Percentiles rank a stretch among this genome's conserved stretches.
Conservation (phyloP, 768 basidiomycete species). For the Pleurotus citrinopileatus region DNA sequence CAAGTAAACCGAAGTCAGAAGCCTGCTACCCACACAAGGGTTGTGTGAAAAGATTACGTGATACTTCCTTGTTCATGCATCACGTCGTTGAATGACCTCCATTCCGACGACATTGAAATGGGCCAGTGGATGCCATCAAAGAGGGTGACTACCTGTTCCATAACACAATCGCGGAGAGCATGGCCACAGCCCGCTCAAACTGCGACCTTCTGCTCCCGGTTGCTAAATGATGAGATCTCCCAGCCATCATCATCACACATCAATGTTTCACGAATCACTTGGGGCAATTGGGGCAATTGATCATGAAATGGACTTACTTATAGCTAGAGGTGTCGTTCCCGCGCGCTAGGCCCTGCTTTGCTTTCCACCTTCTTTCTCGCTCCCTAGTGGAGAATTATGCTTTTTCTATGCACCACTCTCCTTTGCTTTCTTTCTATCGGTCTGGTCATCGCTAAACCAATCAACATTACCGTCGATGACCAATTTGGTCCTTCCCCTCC, state of each 20-base stretch:
- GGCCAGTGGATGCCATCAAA: no score
- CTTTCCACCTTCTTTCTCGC: neutral
- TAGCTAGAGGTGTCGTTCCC: neutral
- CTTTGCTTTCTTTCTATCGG: neutral
- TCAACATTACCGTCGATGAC: slow-evolving; percentile 5
- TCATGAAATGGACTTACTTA: neutral
- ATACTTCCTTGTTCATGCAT: no score
- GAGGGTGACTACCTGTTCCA: no score
- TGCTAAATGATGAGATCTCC: slow-evolving; percentile 4
- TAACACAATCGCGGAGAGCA: neutral
- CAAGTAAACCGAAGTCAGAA: no score
- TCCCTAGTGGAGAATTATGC: slow-evolving; percentile 9
- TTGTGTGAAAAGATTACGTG: no score
- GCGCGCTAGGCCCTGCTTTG: neutral
- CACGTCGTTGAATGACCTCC: no score
- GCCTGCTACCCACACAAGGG: no score
- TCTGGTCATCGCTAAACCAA: neutral
- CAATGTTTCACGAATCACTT: neutral
- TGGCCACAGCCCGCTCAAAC: neutral
- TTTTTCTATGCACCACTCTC: neutral
- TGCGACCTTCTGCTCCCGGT: neutral
- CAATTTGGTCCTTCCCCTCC: neutral
- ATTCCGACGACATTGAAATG: no score
- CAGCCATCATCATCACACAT: neutral
- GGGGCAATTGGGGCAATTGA: neutral